Evolutionary conservation across 2,329 filamentous ascomycete genomes (phyloP).

Genomic region (Cercospora canescens): DNA sequence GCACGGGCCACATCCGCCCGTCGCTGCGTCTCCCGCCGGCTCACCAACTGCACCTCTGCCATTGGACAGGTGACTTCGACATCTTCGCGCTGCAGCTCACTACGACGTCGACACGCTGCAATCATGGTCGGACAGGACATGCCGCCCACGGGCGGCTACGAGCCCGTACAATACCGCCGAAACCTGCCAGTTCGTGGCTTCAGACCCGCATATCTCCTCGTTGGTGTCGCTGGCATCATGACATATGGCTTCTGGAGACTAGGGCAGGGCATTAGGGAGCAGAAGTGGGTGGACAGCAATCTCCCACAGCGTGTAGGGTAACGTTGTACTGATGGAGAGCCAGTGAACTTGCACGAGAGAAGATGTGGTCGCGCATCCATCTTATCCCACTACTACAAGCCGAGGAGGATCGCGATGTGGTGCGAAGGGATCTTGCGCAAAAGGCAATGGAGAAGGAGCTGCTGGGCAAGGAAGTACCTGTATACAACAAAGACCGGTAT

Average conservation of each 20-base stretch:
- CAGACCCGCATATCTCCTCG: constrained; percentile 75
- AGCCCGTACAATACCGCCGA: constrained; percentile 96
- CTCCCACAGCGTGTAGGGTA: neutral
- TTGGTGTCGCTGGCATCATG: constrained; percentile 77
- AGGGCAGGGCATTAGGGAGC: constrained; percentile 80
- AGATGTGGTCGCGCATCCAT: constrained; percentile 97
- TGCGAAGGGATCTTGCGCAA: constrained; percentile 82
- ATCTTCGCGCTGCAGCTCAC: constrained; percentile 1
- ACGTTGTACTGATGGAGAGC: neutral
- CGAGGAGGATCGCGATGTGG: constrained; percentile 94
- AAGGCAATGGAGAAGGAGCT: constrained; percentile 88
- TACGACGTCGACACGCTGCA: constrained; percentile 14
- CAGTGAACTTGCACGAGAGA: constrained; percentile 92
- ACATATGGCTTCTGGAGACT: constrained; percentile 88
- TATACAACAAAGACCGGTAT: constrained; percentile 88
- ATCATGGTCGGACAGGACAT: constrained; percentile 89
- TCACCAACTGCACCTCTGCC: constrained; percentile 8
- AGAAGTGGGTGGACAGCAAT: constrained; percentile 63
- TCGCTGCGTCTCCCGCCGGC: constrained; percentile 1
- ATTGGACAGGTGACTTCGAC: constrained; percentile 7
- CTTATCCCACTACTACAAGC: constrained; percentile 91
- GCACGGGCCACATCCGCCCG: neutral
- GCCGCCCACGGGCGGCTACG: constrained; percentile 92
- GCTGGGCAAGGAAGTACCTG: constrained; percentile 76
- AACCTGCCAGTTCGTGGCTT: constrained; percentile 92